Evolutionary conservation across 257 asterid genomes (phyloP), one percentile per base, ranked within the genome.

Genomic region (Lycium ferocissimum): DNA sequence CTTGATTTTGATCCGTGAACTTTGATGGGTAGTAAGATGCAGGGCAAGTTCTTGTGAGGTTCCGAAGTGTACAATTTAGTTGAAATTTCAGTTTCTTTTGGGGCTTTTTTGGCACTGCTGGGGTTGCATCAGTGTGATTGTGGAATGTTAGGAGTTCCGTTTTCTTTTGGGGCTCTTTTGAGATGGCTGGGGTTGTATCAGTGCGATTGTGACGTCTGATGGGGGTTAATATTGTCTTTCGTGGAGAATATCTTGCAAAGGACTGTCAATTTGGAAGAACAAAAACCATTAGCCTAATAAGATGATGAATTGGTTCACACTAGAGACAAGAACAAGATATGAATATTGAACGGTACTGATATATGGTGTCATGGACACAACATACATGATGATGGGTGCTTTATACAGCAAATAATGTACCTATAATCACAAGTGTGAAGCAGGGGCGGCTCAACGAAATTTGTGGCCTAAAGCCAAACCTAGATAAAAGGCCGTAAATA

Each of bases 21-120:
- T 84, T 88, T 6, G 89, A 85, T n/a, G 92, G 92, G 84, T 85
- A 90, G 84, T 88, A 88, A 15, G 84, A 81, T 17, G 87, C 79
- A 13, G 91, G 92, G 82, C 92, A 90, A 2, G 76, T 84, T 33
- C 81, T 61, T 9, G 81, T 78, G 1, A 54, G 69, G 14, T 45
- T 80, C 54, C 86, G 85, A n/a, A 65, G 45, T 40, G 90, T 85
- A 70, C 92, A 90, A 72, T 90, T 85, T 10, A 90, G 80, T 61
- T 91, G 90, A 67, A 90, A 66, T 87, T 83, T 85, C 26, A 86
- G 70, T 69, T 70, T 83, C 73, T 53, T 72, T 11, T 2, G 66
- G 9, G 79, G 66, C 38, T 45, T 61, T 67, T 75, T 63, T 67
- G 84, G 45, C 51, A 62, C 86, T 61, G 83, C 78, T 4, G 89